Percentiles rank a stretch among this genome's conserved stretches.
Conservation (phyloP, 345 rosid species). For the Reutealis trisperma region DNA sequence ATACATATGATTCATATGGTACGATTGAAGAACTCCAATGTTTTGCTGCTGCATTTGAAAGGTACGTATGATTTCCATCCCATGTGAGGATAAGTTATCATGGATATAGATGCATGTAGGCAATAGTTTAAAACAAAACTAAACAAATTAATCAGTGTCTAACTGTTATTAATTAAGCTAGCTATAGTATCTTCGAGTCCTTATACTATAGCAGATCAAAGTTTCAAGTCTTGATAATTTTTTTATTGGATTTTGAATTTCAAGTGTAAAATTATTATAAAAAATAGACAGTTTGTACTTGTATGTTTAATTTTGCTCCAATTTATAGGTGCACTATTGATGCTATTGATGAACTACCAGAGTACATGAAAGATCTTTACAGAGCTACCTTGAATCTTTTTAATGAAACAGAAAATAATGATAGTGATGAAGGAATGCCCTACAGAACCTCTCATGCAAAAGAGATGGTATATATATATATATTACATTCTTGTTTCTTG, state of each 20-base stretch:
- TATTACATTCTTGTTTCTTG: too few species aligned
- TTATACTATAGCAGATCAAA: too few species aligned
- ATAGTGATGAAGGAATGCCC: neutral
- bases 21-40: neutral
- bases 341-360: neutral
- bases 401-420: neutral
- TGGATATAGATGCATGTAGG: too few species aligned
- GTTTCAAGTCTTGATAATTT: too few species aligned
- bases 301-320: neutral
- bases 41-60: neutral
- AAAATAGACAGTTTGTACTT: too few species aligned
- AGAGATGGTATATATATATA: neutral
- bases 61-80: too few species aligned
- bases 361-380: conserved; percentile 11
- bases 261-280: too few species aligned
- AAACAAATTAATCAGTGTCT: neutral
- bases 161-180: too few species aligned
- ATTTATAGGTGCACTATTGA: neutral
- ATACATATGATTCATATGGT: neutral
- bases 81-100: too few species aligned
- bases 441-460: neutral
- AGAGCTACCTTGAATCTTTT: neutral
- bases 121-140: neutral
- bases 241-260: too few species aligned
- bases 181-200: too few species aligned